Base-by-base conservation (phyloP, 2,329 filamentous ascomycete genomes). In the Leptoxyphium fumago region DNA sequence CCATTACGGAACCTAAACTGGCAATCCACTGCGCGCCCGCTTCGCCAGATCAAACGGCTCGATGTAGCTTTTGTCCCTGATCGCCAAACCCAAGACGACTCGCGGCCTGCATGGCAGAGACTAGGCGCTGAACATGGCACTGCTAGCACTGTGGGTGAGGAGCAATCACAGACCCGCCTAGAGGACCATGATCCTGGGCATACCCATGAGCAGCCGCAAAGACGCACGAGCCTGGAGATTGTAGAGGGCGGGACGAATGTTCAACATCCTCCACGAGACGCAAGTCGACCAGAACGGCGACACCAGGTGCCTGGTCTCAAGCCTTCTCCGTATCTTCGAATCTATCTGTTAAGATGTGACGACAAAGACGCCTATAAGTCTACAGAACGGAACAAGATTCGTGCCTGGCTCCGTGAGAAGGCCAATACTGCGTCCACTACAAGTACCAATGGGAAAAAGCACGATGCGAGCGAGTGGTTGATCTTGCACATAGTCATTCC, bases 391-490 rank as follows among this genome's bases (percentile, higher is more conserved):
- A 78, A 84, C 55, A 77, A 84, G 52, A 72, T 98, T 30, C 77
- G 84, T 42, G 88, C 96, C 51, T 98, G 91, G 91, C 77, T 96
- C 55, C 93, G 91, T 62, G 69, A 75, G 6, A 74, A 93, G 49
- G 78, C 80, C 0, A 73, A 77, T 0, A 68, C 75, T 0, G 69
- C 76, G 2, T 36, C 32, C 15, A 15, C 32, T 9, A 15, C 32
- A 13, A 15, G 32, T 5, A 15, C 15, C 15, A 15, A 15, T 5
- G 84, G 71, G 55, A 80, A 77, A 15, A 91, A 93, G 49, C 91
- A 98, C 58, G 89, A 98, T 67, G 89, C 91, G 0, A 94, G 83
- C 53, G 91, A 98, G 63, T 96, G 88, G 84, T 70, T 98, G 51
- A 84, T 98, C 44, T 60, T 98, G 17, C 91, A 98, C 61, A 84